phyloP scores from a whole-genome alignment of 2,329 filamentous ascomycete species.

The Conoideocrella luteorostrata region DNA sequence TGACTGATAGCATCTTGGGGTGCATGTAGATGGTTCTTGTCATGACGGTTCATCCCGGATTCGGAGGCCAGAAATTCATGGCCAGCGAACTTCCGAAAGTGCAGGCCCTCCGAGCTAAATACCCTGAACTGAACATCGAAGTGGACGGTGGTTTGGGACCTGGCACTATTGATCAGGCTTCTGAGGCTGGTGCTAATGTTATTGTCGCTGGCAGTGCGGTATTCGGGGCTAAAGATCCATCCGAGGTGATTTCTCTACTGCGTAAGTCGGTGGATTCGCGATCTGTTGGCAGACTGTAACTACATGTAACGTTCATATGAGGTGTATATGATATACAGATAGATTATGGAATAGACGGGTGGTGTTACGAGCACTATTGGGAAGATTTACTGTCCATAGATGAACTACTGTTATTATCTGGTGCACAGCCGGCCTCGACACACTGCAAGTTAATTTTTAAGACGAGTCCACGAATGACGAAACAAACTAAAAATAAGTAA shows the following conservation, averaged over 20 bases:
- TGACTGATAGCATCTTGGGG: background rate
- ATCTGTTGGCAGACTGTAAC: slow-evolving; percentile 33
- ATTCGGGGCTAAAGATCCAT: slow-evolving; percentile 84
- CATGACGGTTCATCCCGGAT: slow-evolving; percentile 97
- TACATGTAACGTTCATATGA: background rate
- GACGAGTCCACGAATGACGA: too few species aligned
- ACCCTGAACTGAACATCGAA: slow-evolving; percentile 92
- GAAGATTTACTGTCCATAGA: too few species aligned
- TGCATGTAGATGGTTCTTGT: slow-evolving; percentile 81
- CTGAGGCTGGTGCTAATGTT: slow-evolving; percentile 92
- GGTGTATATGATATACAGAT: background rate
- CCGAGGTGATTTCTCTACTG: slow-evolving; percentile 77
- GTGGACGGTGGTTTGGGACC: slow-evolving; percentile 89
- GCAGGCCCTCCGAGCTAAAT: slow-evolving; percentile 69
- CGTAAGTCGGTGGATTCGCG: slow-evolving; percentile 69
- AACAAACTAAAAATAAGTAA: too few species aligned
- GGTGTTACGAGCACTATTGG: too few species aligned
- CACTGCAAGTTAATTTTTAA: too few species aligned
- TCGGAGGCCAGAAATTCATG: slow-evolving; percentile 99
- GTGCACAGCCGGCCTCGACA: too few species aligned
- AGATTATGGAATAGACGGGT: background rate
- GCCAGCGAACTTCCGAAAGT: slow-evolving; percentile 93
- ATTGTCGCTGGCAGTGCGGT: slow-evolving; percentile 96
- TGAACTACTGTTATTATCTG: too few species aligned
- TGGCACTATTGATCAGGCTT: slow-evolving; percentile 86